Conservation (phyloP, 163 green algal species). For the Prototheca stagnorum region DNA sequence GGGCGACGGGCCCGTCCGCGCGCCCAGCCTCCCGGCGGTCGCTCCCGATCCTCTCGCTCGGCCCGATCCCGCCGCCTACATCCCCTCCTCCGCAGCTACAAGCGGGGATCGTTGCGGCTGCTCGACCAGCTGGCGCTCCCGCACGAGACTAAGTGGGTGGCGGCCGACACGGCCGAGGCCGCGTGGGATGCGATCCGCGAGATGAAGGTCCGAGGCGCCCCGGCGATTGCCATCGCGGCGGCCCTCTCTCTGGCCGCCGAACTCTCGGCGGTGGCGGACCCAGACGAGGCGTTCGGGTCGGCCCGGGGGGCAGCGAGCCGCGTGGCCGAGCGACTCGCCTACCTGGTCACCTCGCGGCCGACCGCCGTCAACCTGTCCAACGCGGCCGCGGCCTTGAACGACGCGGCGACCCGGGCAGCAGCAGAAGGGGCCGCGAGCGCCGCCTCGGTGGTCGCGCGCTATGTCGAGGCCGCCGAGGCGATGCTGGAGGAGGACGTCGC, state of each 20-base stretch:
- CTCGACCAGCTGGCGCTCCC: conserved; percentile 84
- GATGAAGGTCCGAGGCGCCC: conserved; percentile 90
- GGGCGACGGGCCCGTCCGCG: background rate
- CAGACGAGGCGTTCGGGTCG: conserved; percentile 30
- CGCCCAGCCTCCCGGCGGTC: background rate
- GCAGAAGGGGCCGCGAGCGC: conserved; percentile 19
- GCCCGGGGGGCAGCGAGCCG: conserved; percentile 19
- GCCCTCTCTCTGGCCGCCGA: conserved; percentile 62
- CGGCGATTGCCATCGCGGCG: conserved; percentile 82
- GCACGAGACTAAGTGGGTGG: conserved; percentile 46
- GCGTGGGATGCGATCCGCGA: conserved; percentile 49
- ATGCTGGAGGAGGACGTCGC: conserved; percentile 72
- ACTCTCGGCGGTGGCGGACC: conserved; percentile 15
- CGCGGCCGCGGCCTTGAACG: conserved; percentile 50
- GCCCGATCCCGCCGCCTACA: too few species aligned
- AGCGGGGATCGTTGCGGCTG: conserved; percentile 51
- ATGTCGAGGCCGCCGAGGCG: conserved; percentile 51
- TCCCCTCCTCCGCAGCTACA: too few species aligned
- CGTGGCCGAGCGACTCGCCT: conserved; percentile 48
- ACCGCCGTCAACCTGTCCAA: conserved; percentile 93
- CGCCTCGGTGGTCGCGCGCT: conserved; percentile 28
- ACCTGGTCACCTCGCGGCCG: conserved; percentile 77
- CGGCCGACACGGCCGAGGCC: conserved; percentile 26
- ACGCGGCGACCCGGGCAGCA: conserved; percentile 21
- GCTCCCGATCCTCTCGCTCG: too few species aligned